Evolutionary conservation across 345 rosid genomes (phyloP), one percentile per base, ranked within the genome.

Genomic region (Sisymbrium altissimum): DNA sequence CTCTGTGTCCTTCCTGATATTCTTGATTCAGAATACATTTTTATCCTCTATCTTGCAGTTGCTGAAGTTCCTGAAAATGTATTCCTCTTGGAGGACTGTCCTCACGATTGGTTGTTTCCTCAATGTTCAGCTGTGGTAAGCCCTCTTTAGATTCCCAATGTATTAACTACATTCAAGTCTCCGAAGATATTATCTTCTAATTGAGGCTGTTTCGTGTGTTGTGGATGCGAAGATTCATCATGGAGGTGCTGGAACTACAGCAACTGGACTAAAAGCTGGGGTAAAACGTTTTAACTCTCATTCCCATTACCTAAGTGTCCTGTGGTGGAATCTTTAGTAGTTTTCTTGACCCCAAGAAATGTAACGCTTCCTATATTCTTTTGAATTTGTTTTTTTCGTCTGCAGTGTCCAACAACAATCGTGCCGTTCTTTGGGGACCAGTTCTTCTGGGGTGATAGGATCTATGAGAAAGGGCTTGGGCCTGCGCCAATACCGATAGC

Each of bases 91-190:
- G 93, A 90, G 70, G 99, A 95, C 58, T 90, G 97, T 74, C 99
- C 99, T 58, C 97, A 95, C 59, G 99, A 95, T 84, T 95, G 99
- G 99, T 79, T 95, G 86, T 95, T 95, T 85, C 97, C 96, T 70
- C 99, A 88, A 39, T 95, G 97, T 81, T 90, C 93, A 40, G 96
- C 99, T 14, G 96, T 92, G 90, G 99, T 95, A 83, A 82, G 86
- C 63, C 48, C 56, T 23, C 48, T 9, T 60, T 56, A 17, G 9
- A n/a, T 40, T 29, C 9, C 5, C 17, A 15, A 0, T 32, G 7
- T 18, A 6, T 50, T 52, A 53, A 1, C 67, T 36, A 52, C 53
- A 61, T 39, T 53, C 11, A 43, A 19, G 35, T 62, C 58, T 63
- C n/a, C 18, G 2, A 40, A 25, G 58, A 43, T 2, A 32, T 15